These are phyloP conservation scores for Auriscalpium microsporum DNA, from an alignment of 768 basidiomycete genomes.

Conservation along the genomic window DNA sequence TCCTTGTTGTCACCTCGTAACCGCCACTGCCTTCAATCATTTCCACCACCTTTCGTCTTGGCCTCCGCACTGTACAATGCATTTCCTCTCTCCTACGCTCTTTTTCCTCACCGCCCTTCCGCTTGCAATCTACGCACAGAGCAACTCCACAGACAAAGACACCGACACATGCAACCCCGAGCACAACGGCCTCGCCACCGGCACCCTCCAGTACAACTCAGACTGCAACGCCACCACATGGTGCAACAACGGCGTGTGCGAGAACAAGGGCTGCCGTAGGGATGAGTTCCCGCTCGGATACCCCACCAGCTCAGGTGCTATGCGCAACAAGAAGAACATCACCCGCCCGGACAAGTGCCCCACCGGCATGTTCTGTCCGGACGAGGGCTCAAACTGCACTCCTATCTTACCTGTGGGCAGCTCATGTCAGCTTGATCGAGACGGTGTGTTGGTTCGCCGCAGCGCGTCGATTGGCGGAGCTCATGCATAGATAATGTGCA, in stretches of 20 bases:
- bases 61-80: slow-evolving; percentile 14
- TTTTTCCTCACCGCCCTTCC: slow-evolving; percentile 38
- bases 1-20: background rate
- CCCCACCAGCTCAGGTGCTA: slow-evolving; percentile 12
- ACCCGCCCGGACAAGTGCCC: slow-evolving; percentile 54
- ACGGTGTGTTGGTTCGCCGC: slow-evolving; percentile 41
- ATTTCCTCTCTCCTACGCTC: slow-evolving; percentile 38
- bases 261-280: slow-evolving; percentile 58
- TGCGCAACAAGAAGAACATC: slow-evolving; percentile 12
- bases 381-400: slow-evolving; percentile 70
- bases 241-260: slow-evolving; percentile 53
- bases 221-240: slow-evolving; percentile 69
- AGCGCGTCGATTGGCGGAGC: background rate
- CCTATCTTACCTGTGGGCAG: slow-evolving; percentile 49
- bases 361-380: slow-evolving; percentile 67
- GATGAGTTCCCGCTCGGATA: slow-evolving; percentile 78
- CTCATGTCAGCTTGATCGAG: slow-evolving; percentile 78
- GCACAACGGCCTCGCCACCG: slow-evolving; percentile 61
- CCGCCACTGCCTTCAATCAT: too few species aligned
- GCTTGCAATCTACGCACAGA: slow-evolving; percentile 16
- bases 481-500: slow-evolving; percentile 21
- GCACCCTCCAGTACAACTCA: slow-evolving; percentile 72
- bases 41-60: background rate
- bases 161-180: slow-evolving; percentile 41
- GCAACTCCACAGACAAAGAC: slow-evolving; percentile 27